Conservation (phyloP, 2,329 filamentous ascomycete species). For the Colletotrichum sp. region DNA sequence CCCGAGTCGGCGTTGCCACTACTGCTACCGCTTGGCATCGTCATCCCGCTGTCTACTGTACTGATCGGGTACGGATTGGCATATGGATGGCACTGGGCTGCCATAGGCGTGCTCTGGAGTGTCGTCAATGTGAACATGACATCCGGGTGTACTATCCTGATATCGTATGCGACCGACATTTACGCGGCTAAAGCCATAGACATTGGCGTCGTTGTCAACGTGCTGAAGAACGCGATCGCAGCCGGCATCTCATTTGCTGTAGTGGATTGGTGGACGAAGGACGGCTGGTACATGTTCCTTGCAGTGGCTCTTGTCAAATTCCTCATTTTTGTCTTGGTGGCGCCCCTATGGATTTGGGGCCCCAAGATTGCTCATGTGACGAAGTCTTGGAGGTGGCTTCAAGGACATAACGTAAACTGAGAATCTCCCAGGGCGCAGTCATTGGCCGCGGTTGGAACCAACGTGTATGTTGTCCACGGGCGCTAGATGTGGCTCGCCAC, state of each 20-base stretch:
- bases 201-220: not conserved
- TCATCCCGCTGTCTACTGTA: not conserved
- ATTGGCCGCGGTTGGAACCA: not conserved
- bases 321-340: not conserved
- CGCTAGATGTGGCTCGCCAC: too few species aligned
- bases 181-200: not conserved
- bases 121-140: not conserved
- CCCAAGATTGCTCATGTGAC: not conserved
- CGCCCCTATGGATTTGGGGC: not conserved
- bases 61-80: not conserved
- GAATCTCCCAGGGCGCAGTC: not conserved
- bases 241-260: not conserved
- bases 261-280: not conserved
- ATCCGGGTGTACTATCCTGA: not conserved
- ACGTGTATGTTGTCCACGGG: too few species aligned
- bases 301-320: not conserved
- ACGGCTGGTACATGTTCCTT: not conserved
- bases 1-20: not conserved
- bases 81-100: not conserved
- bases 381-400: not conserved
- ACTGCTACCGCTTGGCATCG: not conserved
- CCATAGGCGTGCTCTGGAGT: not conserved
- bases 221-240: not conserved
- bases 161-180: not conserved
- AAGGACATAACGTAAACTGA: not conserved